phyloP scores from a whole-genome alignment of 257 asterid genomes.

The Capsicum baccatum region DNA sequence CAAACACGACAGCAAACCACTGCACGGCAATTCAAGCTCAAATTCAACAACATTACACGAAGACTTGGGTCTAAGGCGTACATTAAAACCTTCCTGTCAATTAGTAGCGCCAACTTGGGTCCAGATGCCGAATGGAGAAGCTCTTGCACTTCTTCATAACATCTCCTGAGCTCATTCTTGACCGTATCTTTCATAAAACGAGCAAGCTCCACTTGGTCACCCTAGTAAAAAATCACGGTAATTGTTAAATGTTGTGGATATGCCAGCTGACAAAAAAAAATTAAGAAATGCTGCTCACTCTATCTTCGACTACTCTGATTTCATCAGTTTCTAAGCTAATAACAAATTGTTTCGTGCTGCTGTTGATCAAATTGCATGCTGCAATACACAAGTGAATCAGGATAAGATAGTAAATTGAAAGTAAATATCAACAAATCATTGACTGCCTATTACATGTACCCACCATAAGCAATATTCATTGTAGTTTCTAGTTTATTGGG shows the following conservation, averaged over 20 bases:
- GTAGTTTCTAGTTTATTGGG: conserved; percentile 99
- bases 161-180: conserved; percentile 73
- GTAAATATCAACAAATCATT: conserved; percentile 19
- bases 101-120: conserved; percentile 83
- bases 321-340: conserved; percentile 95
- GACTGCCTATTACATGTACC: conserved; percentile 34
- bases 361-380: conserved; percentile 96
- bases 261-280: conserved; percentile 30
- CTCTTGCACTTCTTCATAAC: conserved; percentile 76
- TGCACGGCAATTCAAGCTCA: conserved; percentile 97
- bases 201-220: conserved; percentile 98
- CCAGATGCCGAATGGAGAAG: conserved; percentile 59
- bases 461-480: conserved; percentile 96
- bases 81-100: conserved; percentile 99
- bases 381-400: conserved; percentile 41
- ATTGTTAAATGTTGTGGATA: conserved; percentile 6
- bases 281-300: conserved; percentile 52
- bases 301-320: conserved; percentile 91
- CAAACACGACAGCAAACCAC: conserved; percentile 99
- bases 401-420: conserved; percentile 31
- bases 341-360: conserved; percentile 91
- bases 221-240: conserved; percentile 52
- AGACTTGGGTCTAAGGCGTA: conserved; percentile 94
- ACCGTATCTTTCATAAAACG: conserved; percentile 85
- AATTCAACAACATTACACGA: conserved; percentile 82